A percentile compares a stretch with the other conserved stretches of the same genome.
Evolutionary conservation across 208 protist genomes (phyloP).

Genomic region (Phytomonas sp.): DNA sequence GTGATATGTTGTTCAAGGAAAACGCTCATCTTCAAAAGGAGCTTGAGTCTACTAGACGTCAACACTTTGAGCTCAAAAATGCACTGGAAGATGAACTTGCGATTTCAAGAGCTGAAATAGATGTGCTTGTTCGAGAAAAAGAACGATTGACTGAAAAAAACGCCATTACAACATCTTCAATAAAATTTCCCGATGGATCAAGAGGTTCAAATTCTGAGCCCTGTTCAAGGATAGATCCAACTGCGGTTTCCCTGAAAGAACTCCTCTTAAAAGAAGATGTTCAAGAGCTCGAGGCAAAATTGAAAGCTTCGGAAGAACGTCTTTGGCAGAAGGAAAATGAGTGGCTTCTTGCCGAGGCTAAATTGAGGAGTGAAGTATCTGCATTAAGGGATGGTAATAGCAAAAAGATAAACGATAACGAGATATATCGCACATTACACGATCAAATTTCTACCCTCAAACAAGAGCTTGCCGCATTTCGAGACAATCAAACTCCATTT

Average conservation of each 20-base stretch:
- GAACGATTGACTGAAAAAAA: constrained; percentile 40
- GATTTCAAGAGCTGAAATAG: constrained; percentile 24
- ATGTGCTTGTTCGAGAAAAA: constrained; percentile 51
- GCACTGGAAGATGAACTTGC: constrained; percentile 27
- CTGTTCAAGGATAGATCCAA: not conserved
- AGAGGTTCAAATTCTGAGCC: not conserved
- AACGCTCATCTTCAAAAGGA: constrained; percentile 24
- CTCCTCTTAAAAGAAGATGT: constrained; percentile 64
- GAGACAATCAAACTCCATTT: not conserved
- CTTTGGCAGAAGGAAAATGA: constrained; percentile 59
- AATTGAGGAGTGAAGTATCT: constrained; percentile 28
- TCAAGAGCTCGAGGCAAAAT: constrained; percentile 51
- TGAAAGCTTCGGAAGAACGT: constrained; percentile 42
- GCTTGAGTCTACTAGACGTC: constrained; percentile 25
- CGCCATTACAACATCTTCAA: constrained; percentile 16
- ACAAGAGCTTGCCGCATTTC: not conserved
- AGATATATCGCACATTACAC: constrained; percentile 53
- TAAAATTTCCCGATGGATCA: not conserved
- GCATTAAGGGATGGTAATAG: constrained; percentile 17
- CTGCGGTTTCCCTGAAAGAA: constrained; percentile 28
- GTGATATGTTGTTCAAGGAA: constrained; percentile 24
- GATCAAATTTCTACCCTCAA: constrained; percentile 29
- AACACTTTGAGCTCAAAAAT: constrained; percentile 28
- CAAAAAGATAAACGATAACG: constrained; percentile 26
- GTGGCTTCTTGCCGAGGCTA: constrained; percentile 33